Conservation (phyloP, 805 yeast genomes). For the Candida tallmaniae region DNA sequence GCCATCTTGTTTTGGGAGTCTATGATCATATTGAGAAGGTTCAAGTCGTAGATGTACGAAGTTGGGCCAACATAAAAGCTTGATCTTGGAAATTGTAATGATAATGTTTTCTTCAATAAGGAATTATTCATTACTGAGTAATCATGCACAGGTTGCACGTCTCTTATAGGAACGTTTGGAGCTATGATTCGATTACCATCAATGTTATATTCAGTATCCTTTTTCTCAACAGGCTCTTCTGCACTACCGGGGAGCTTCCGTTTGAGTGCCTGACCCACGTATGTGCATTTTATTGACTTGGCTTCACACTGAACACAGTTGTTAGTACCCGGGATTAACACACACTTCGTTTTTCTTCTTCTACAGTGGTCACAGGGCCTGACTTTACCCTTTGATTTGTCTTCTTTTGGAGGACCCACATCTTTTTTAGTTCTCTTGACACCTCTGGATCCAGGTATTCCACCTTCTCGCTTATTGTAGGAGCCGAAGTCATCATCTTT, state of each 20-base stretch:
- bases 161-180: slow-evolving; percentile 45
- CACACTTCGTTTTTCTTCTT: slow-evolving; percentile 74
- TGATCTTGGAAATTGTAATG: slow-evolving; percentile 86
- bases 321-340: slow-evolving; percentile 55
- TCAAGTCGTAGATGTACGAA: slow-evolving; percentile 68
- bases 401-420: slow-evolving; percentile 1
- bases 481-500: slow-evolving; percentile 3
- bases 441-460: not conserved
- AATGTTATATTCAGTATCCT: slow-evolving; percentile 13
- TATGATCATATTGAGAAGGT: slow-evolving; percentile 59
- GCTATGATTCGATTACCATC: slow-evolving; percentile 21
- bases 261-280: slow-evolving; percentile 51
- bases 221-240: slow-evolving; percentile 16
- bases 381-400: slow-evolving; percentile 27
- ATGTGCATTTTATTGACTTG: slow-evolving; percentile 71
- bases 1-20: slow-evolving; percentile 20
- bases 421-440: not conserved
- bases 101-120: slow-evolving; percentile 59
- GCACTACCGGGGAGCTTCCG: slow-evolving; percentile 21
- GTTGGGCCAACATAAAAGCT: slow-evolving; percentile 88
- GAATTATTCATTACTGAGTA: slow-evolving; percentile 62
- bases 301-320: slow-evolving; percentile 76
- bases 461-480: not conserved
- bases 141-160: slow-evolving; percentile 60
- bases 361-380: slow-evolving; percentile 85